phyloP scores from a whole-genome alignment of 2,329 filamentous ascomycete species.

The Alternaria arborescens region DNA sequence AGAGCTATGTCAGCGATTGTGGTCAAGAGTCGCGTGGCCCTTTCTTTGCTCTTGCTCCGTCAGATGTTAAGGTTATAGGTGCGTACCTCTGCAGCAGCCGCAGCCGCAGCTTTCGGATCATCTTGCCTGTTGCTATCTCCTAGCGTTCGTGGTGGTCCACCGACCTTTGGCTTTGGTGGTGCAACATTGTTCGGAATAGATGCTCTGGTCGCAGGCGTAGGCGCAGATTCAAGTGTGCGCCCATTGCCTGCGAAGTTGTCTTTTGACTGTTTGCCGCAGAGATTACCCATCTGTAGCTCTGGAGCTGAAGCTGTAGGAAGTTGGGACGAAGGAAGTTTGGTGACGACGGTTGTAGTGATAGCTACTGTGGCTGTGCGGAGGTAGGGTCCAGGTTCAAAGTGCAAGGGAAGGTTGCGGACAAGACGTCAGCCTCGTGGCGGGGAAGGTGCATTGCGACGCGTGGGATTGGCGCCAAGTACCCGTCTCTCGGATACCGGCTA shows the following conservation, averaged over 20 bases:
- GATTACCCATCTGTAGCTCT: conserved; percentile 75
- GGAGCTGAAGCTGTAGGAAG: neutral
- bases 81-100: conserved; percentile 83
- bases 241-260: conserved; percentile 74
- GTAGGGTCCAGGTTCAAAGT: conserved; percentile 18
- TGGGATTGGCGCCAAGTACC: conserved; percentile 33
- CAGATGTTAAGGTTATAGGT: conserved; percentile 1
- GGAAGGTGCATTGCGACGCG: conserved; percentile 17
- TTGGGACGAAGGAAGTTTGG: conserved; percentile 3
- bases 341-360: conserved; percentile 1
- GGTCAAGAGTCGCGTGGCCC: neutral
- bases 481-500: conserved; percentile 22
- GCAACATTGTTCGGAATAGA: conserved; percentile 46
- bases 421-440: conserved; percentile 33
- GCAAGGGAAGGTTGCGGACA: conserved; percentile 16
- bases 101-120: conserved; percentile 77
- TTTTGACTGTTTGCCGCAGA: conserved; percentile 75
- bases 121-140: conserved; percentile 59
- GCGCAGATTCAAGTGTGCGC: conserved; percentile 71
- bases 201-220: conserved; percentile 55
- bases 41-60: neutral
- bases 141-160: conserved; percentile 65
- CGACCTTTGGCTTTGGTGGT: conserved; percentile 55
- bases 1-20: conserved; percentile 18
- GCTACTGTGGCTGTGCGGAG: conserved; percentile 26